phyloP scores from a whole-genome alignment of 805 yeast species.

The Cyberlindnera suaveolens region DNA sequence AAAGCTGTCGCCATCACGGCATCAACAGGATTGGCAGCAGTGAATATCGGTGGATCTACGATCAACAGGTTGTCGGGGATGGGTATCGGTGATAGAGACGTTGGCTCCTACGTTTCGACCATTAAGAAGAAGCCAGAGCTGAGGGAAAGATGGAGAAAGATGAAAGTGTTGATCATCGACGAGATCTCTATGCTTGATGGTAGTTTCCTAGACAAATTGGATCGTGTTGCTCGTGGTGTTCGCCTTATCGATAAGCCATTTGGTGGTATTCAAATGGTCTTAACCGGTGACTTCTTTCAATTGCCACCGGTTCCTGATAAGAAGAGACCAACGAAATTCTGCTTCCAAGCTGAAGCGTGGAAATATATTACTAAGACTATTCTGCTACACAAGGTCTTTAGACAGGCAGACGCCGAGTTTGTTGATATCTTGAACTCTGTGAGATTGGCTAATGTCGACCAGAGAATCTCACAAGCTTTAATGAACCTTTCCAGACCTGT shows the following conservation, averaged over 20 bases:
- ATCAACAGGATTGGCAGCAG: constrained; percentile 94
- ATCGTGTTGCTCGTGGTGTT: constrained; percentile 56
- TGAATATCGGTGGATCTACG: constrained; percentile 87
- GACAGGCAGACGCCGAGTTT: constrained; percentile 81
- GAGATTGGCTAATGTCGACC: constrained; percentile 61
- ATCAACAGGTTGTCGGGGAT: constrained; percentile 81
- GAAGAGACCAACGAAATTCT: constrained; percentile 40
- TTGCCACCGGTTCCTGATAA: constrained; percentile 73
- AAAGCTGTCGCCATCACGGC: constrained; percentile 79
- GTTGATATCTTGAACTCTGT: constrained; percentile 76
- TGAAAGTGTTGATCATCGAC: constrained; percentile 76
- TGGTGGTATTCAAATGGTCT: constrained; percentile 87
- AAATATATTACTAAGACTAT: constrained; percentile 57
- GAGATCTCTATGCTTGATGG: constrained; percentile 96
- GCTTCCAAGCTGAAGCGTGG: constrained; percentile 80
- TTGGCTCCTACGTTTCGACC: constrained; percentile 29
- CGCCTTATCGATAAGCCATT: constrained; percentile 52
- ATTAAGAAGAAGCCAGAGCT: constrained; percentile 41
- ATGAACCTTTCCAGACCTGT: constrained; percentile 50
- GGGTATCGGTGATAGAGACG: constrained; percentile 59
- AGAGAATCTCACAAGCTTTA: constrained; percentile 43
- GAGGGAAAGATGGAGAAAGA: constrained; percentile 53
- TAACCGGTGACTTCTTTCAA: constrained; percentile 96
- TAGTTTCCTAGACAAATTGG: constrained; percentile 64
- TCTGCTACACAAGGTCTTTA: constrained; percentile 70